Evolutionary conservation across 495 filamentous ascomycete species (phyloP).

Genomic region (Penicillium bialowiezense): DNA sequence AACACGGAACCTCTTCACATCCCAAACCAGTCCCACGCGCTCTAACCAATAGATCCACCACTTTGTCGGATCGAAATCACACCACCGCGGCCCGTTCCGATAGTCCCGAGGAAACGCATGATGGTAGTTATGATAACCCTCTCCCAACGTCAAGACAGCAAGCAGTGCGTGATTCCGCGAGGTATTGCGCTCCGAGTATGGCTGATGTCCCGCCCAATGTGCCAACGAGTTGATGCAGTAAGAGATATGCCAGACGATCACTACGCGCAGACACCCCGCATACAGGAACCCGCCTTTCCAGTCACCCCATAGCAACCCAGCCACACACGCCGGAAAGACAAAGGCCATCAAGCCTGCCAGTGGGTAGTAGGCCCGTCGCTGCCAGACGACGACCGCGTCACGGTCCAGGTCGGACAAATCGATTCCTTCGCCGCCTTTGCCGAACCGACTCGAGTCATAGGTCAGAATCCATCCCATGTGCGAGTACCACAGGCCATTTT

Average conservation of each 20-base stretch:
- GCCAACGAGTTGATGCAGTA: slow-evolving; percentile 99
- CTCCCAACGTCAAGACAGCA: slow-evolving; percentile 89
- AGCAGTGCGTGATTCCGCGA: slow-evolving; percentile 96
- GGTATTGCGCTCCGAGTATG: slow-evolving; percentile 97
- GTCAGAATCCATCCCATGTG: slow-evolving; percentile 28
- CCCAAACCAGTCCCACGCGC: slow-evolving; percentile 88
- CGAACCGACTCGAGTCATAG: too few species aligned
- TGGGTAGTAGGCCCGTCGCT: slow-evolving; percentile 90
- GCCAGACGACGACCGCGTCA: slow-evolving; percentile 89
- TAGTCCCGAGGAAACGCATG: slow-evolving; percentile 99
- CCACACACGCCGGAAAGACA: slow-evolving; percentile 77
- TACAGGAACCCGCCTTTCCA: slow-evolving; percentile 92
- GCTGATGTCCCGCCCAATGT: slow-evolving; percentile 98
- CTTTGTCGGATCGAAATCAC: slow-evolving; percentile 98
- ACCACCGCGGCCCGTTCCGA: slow-evolving; percentile 96
- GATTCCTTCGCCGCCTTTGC: too few species aligned
- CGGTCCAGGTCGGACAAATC: slow-evolving; percentile 97
- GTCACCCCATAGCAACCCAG: slow-evolving; percentile 87
- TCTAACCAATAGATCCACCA: slow-evolving; percentile 95
- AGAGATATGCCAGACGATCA: slow-evolving; percentile 98
- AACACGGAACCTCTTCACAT: slow-evolving; percentile 98
- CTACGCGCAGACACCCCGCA: slow-evolving; percentile 90
- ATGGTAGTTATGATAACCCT: slow-evolving; percentile 99
- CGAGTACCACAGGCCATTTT: slow-evolving; percentile 14
- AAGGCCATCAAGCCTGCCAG: slow-evolving; percentile 84